phyloP scores from a whole-genome alignment of 495 filamentous ascomycete species.

The Trichoderma orchidacearum region DNA sequence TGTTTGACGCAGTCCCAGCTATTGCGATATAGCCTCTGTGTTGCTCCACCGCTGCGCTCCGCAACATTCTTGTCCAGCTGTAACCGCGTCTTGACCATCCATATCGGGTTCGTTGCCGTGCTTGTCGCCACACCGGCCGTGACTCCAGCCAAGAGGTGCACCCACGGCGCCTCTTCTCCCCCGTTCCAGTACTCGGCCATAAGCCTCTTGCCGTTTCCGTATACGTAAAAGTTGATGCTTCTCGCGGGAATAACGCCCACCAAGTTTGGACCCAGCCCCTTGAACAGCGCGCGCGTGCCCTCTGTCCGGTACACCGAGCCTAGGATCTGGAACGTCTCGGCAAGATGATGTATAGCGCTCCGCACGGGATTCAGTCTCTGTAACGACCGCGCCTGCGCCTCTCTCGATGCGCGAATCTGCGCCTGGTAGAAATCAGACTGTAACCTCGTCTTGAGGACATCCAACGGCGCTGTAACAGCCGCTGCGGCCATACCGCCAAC shows the following conservation, averaged over 20 bases:
- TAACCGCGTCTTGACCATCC: slow-evolving; percentile 80
- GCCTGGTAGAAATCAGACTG: slow-evolving; percentile 85
- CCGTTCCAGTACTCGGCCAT: slow-evolving; percentile 51
- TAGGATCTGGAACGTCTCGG: slow-evolving; percentile 72
- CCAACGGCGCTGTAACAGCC: slow-evolving; percentile 73
- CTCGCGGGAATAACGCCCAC: slow-evolving; percentile 77
- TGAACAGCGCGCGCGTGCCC: slow-evolving; percentile 76
- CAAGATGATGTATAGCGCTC: slow-evolving; percentile 44
- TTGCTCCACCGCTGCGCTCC: slow-evolving; percentile 31
- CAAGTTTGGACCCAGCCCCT: slow-evolving; percentile 77
- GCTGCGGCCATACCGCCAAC: slow-evolving; percentile 80
- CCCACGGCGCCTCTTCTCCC: slow-evolving; percentile 50
- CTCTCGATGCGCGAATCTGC: slow-evolving; percentile 37
- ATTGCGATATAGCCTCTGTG: slow-evolving; percentile 59
- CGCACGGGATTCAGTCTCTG: slow-evolving; percentile 26
- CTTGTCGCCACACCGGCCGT: slow-evolving; percentile 66
- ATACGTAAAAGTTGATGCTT: slow-evolving; percentile 78
- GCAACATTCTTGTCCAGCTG: slow-evolving; percentile 66
- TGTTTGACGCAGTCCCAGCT: slow-evolving; percentile 69
- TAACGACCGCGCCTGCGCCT: slow-evolving; percentile 15
- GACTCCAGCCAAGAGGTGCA: slow-evolving; percentile 62
- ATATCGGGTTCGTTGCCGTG: slow-evolving; percentile 84
- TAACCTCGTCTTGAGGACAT: slow-evolving; percentile 80
- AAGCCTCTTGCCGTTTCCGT: slow-evolving; percentile 75
- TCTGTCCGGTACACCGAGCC: slow-evolving; percentile 61